Conservation (phyloP, 2,329 filamentous ascomycete genomes). For the Colletotrichum sp. region DNA sequence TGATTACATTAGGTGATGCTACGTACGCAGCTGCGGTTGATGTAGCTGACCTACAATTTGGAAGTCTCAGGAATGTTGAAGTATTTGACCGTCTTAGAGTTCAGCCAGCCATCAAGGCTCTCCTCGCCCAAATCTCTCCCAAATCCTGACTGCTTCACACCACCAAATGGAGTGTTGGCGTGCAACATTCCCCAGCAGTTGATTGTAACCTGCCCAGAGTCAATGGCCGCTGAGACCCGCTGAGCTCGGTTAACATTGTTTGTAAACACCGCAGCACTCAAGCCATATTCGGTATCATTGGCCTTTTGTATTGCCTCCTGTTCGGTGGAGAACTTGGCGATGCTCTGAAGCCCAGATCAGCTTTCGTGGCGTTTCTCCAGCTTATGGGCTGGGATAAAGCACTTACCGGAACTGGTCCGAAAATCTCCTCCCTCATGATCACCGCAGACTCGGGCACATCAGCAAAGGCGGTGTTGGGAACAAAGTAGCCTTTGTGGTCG, state of each 20-base stretch:
- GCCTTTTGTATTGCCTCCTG: background rate
- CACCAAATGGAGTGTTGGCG: background rate
- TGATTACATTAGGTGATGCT: background rate
- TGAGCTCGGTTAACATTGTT: background rate
- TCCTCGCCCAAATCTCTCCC: background rate
- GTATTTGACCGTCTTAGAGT: background rate
- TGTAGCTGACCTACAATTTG: background rate
- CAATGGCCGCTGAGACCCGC: background rate
- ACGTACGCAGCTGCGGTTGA: background rate
- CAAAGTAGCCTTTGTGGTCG: background rate
- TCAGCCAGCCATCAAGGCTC: background rate
- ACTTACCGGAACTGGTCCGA: background rate
- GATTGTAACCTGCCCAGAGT: background rate
- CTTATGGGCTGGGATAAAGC: background rate
- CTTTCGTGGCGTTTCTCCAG: background rate
- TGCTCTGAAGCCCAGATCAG: background rate
- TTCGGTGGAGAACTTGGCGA: background rate
- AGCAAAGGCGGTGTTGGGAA: background rate
- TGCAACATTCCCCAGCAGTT: background rate
- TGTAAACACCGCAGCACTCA: background rate
- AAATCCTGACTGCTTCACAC: background rate
- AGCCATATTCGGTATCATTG: background rate
- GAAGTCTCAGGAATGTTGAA: background rate
- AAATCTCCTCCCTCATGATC: background rate
- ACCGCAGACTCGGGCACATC: background rate